Evolutionary conservation across 768 basidiomycete species (phyloP).

Genomic region (Dacryopinax primogenitus): DNA sequence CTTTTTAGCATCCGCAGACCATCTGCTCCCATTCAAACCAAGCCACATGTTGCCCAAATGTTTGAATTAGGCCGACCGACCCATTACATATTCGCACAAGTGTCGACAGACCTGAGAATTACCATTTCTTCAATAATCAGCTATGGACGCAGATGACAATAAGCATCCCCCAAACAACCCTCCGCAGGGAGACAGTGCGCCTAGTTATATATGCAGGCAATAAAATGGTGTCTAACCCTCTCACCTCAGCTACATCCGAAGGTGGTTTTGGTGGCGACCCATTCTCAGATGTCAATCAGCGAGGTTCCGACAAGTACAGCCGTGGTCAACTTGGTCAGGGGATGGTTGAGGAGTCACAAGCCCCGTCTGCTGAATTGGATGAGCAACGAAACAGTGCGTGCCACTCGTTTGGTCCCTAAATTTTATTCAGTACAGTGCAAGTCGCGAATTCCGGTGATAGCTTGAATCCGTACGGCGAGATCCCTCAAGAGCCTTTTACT

Average conservation of each 20-base stretch:
- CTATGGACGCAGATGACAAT: neutral
- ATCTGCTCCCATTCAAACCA: constrained; percentile 7
- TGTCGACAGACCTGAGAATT: no score
- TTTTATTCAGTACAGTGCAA: neutral
- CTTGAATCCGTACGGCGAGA: constrained; percentile 4
- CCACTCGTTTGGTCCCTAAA: neutral
- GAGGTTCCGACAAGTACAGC: neutral
- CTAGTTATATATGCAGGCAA: neutral
- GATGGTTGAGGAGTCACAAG: neutral
- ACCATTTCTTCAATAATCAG: neutral
- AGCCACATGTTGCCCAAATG: neutral
- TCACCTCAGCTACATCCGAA: neutral
- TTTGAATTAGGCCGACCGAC: no score
- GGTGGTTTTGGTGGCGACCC: neutral
- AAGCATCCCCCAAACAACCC: neutral
- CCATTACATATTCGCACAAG: no score
- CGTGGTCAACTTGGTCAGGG: neutral
- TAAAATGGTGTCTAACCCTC: neutral
- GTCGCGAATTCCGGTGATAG: neutral
- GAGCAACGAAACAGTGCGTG: neutral
- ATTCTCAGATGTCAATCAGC: neutral
- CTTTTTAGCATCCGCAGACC: neutral
- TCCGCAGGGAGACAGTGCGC: neutral
- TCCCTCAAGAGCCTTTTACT: neutral
- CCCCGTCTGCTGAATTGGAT: neutral